Evolutionary conservation across 495 filamentous ascomycete genomes (phyloP), one percentile per base, ranked within the genome.

Genomic region (Symbiotaphrina buchneri): DNA sequence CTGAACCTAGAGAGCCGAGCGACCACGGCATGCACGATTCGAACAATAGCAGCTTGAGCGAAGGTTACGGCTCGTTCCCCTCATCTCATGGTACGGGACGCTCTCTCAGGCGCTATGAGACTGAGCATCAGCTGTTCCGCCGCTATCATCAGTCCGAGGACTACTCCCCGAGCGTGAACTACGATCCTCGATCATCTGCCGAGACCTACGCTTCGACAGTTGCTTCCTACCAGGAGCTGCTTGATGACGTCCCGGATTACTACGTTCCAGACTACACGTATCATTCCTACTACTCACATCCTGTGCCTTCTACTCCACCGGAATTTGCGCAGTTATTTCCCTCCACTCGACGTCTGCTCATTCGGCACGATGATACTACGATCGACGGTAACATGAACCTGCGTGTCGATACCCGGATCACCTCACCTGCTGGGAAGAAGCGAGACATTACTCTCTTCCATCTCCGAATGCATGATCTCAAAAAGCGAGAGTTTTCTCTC

Each of bases 341-440:
- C 7, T 85, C 85, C 6, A 59, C 71, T 19, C 67, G 79, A 41
- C 65, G 74, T 28, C 53, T 97, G 18, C 64, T 63, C 24, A 87
- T 97, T 42, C 69, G 75, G 26, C 87, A 97, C 42, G 87, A 97
- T 44, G 82, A 93, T 51, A 63, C 78, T 21, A 91, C 87, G 3
- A 47, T 73, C 11, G 87, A 97, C 49, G 85, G 87, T 13, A 93
- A 95, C 59, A 92, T 94, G 87, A 93, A 94, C 47, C 61, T 97
- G 32, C 72, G 84, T 25, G 62, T 97, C 30, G 83, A 94, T 47
- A 82, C 82, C 10, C 58, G 74, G 33, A 65, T 80, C 24, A 52
- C 56, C 21, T 55, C 51, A 4, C 41, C 54, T n/a, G 59, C 61
- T 8, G 69, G 67, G 31, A 54, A 52, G 23, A 61, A 53, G 42